Evolutionary conservation across 2,329 filamentous ascomycete species (phyloP).

Genomic region (Peltaster fructicola): DNA sequence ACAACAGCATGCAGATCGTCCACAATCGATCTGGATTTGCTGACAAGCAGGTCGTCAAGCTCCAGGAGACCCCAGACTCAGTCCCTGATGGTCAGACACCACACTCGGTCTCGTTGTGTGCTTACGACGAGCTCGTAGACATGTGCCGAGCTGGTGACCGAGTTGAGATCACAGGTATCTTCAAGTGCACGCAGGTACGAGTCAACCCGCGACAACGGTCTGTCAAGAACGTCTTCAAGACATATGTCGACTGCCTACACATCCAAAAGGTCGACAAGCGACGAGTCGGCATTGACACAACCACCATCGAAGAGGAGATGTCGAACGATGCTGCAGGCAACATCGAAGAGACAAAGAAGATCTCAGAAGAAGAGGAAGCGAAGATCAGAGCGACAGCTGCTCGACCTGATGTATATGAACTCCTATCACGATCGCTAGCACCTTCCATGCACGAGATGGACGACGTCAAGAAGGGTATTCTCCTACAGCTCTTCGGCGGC

Average conservation of each 20-base stretch:
- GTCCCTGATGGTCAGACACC: slow-evolving; percentile 93
- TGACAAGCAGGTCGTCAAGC: slow-evolving; percentile 96
- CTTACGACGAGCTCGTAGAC: slow-evolving; percentile 93
- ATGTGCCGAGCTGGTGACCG: slow-evolving; percentile 96
- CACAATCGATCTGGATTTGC: slow-evolving; percentile 91
- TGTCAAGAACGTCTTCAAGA: slow-evolving; percentile 94
- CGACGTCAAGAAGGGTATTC: slow-evolving; percentile 95
- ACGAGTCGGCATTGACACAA: slow-evolving; percentile 76
- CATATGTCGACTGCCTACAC: slow-evolving; percentile 86
- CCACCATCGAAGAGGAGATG: slow-evolving; percentile 70
- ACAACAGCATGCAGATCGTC: slow-evolving; percentile 95
- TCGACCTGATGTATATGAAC: slow-evolving; percentile 78
- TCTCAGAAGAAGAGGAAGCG: slow-evolving; percentile 70
- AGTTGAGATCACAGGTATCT: slow-evolving; percentile 89
- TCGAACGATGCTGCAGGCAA: slow-evolving; percentile 53
- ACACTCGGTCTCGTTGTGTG: slow-evolving; percentile 88
- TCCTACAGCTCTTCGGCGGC: slow-evolving; percentile 89
- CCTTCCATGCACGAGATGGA: slow-evolving; percentile 97
- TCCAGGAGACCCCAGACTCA: slow-evolving; percentile 91
- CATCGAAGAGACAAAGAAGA: slow-evolving; percentile 67
- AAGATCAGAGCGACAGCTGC: slow-evolving; percentile 69
- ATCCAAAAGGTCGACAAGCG: slow-evolving; percentile 95
- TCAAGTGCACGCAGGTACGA: slow-evolving; percentile 82
- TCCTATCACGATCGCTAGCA: slow-evolving; percentile 75
- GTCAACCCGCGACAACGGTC: slow-evolving; percentile 85